Conservation (phyloP, 2,329 filamentous ascomycete species). For the Mariannaea sp. region DNA sequence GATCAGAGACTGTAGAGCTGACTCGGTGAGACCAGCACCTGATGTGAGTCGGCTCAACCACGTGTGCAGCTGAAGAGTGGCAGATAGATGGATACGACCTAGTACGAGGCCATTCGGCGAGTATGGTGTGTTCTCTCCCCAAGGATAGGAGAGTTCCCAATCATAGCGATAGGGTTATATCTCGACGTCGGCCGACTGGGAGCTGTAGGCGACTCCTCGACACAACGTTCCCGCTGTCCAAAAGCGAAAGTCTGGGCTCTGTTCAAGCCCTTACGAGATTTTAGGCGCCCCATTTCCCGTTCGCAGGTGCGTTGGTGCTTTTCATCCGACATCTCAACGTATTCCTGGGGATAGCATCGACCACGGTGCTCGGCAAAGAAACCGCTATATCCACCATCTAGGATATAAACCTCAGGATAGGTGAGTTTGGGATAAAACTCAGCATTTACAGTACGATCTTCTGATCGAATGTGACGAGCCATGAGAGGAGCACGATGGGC, state of each 20-base stretch:
- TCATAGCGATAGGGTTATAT: conserved; percentile 49
- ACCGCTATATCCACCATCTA: conserved; percentile 93
- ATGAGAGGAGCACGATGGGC: conserved; percentile 95
- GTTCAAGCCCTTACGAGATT: conserved; percentile 82
- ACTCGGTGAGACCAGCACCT: conserved; percentile 38
- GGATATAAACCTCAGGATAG: conserved; percentile 97
- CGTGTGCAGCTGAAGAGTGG: conserved; percentile 38
- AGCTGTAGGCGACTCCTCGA: conserved; percentile 65
- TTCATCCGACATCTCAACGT: conserved; percentile 94
- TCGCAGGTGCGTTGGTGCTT: conserved; percentile 93
- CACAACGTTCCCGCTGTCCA: conserved; percentile 68
- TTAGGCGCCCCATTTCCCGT: conserved; percentile 90
- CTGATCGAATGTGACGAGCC: conserved; percentile 89
- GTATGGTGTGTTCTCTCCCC: conserved; percentile 59
- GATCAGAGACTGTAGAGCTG: conserved; percentile 31
- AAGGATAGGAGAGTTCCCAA: conserved; percentile 51
- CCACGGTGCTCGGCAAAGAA: conserved; percentile 82
- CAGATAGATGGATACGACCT: conserved; percentile 36
- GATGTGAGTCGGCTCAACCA: conserved; percentile 29
- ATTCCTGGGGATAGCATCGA: conserved; percentile 91
- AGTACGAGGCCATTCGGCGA: conserved; percentile 69
- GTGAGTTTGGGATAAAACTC: conserved; percentile 85
- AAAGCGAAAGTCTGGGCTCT: conserved; percentile 96
- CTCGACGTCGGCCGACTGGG: conserved; percentile 50
- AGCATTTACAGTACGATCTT: conserved; percentile 83